Percentiles rank a stretch among this genome's conserved stretches.
These are phyloP conservation scores for Ogataea methanolica DNA, from an alignment of 805 yeast species.

Conservation along the genomic window DNA sequence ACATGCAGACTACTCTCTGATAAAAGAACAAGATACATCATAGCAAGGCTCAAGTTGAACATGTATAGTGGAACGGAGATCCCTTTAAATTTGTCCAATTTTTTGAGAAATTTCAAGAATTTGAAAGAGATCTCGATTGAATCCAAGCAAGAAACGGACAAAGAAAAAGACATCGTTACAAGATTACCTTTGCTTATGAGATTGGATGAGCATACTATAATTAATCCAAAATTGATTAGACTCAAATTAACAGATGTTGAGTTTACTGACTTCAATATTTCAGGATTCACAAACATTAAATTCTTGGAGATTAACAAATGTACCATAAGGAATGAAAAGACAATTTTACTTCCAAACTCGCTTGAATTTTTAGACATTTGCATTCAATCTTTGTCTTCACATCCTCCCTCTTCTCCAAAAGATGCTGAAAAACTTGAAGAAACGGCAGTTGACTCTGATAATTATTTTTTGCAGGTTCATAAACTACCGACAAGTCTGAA, in stretches of 20 bases:
- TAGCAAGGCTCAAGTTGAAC: not conserved
- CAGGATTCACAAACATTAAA: not conserved
- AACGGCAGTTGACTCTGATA: not conserved
- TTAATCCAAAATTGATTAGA: not conserved
- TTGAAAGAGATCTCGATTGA: not conserved
- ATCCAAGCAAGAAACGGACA: not conserved
- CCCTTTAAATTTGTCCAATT: not conserved
- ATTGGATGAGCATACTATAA: not conserved
- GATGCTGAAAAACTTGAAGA: not conserved
- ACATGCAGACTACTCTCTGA: not conserved
- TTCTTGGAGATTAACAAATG: not conserved
- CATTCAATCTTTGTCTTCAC: not conserved
- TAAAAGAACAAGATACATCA: not conserved
- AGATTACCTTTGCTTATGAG: not conserved
- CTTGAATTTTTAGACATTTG: not conserved
- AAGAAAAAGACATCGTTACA: not conserved
- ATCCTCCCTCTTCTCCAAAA: not conserved
- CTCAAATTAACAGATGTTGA: not conserved
- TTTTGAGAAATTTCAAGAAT: conserved; percentile 1
- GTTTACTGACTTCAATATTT: not conserved
- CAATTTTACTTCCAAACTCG: not conserved
- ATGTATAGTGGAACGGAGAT: not conserved
- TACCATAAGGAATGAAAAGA: not conserved
- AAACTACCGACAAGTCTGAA: not conserved
- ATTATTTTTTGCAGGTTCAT: not conserved